Evolutionary conservation across 2,329 filamentous ascomycete species (phyloP), one percentile per base, ranked within the genome.

Genomic region (Apiospora koreana): DNA sequence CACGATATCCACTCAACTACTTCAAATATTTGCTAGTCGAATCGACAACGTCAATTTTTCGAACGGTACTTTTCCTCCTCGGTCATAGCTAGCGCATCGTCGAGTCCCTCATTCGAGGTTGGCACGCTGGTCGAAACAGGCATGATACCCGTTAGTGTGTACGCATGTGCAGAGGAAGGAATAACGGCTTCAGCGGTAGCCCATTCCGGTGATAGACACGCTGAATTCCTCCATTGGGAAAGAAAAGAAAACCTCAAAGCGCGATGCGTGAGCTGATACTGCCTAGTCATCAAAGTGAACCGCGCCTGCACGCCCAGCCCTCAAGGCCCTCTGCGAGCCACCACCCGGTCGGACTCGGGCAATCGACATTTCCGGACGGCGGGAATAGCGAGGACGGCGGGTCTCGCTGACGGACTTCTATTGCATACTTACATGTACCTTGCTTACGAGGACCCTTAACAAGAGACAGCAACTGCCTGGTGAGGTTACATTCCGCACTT

Each of bases 101-200:
- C 18, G 35, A n/a, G 28, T 38, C 12, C 31, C 54, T 38, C 54
- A 9, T 62, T 21, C 41, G 41, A 43, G 41, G 41, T 43, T 43
- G 41, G 41, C 21, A 23, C 18, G 54, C 5, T 38, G 31, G 54
- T 62, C 54, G 31, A 62, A 62, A 62, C 54, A 62, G 54, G 54
- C 54, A 62, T 62, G 54, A 62, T 21, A 62, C 54, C 54, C 54
- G 54, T 62, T 62, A 62, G 54, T 62, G 31, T 62, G 21, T 62
- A 38, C 9, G 54, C 28, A 62, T 38, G n/a, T 62, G 54, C 54
- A 62, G 54, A 35, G 31, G 43, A n/a, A 38, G 28, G 31, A 38
- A 35, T 28, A 62, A 38, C 54, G 54, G 54, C 54, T 62, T 38
- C 54, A 38, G 54, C 54, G 54, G 54, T 62, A 38, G 54, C 54